Conservation (phyloP, 1,139 yeast genomes). For the Pichia sp. region DNA sequence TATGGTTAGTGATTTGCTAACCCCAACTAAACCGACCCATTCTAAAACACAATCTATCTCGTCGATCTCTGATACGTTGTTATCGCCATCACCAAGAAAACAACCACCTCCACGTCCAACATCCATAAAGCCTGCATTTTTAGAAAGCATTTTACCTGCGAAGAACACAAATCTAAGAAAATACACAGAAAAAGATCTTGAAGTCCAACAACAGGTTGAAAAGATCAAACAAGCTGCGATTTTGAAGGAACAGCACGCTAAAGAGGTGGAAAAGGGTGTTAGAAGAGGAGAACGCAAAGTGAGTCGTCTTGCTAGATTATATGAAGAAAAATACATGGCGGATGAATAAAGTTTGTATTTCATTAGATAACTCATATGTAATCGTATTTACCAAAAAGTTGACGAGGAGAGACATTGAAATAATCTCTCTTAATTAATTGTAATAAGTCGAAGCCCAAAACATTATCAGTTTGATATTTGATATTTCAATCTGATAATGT, state of each 20-base stretch:
- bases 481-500: too few relatives aligned
- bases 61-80: conserved; percentile 1
- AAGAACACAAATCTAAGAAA: conserved; percentile 26
- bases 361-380: too few relatives aligned
- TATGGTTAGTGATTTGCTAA: conserved; percentile 8
- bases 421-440: too few relatives aligned
- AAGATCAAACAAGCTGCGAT: conserved; percentile 8
- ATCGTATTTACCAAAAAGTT: too few relatives aligned
- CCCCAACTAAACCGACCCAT: conserved; percentile 12
- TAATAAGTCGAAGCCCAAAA: too few relatives aligned
- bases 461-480: too few relatives aligned
- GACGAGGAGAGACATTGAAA: too few relatives aligned
- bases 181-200: conserved; percentile 32
- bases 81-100: conserved; percentile 1
- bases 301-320: conserved; percentile 48
- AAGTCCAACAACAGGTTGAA: conserved; percentile 25
- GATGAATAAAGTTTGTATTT: too few relatives aligned
- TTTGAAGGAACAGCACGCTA: conserved; percentile 15
- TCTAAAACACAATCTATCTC: neutral
- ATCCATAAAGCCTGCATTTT: conserved; percentile 7
- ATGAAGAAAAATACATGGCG: conserved; percentile 44
- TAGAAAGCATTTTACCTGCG: neutral
- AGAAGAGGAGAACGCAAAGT: conserved; percentile 43
- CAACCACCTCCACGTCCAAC: neutral
- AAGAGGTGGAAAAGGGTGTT: conserved; percentile 18